These are phyloP conservation scores for Phyllosticta citriasiana DNA, from an alignment of 2,329 filamentous ascomycete genomes.

Conservation along the genomic window DNA sequence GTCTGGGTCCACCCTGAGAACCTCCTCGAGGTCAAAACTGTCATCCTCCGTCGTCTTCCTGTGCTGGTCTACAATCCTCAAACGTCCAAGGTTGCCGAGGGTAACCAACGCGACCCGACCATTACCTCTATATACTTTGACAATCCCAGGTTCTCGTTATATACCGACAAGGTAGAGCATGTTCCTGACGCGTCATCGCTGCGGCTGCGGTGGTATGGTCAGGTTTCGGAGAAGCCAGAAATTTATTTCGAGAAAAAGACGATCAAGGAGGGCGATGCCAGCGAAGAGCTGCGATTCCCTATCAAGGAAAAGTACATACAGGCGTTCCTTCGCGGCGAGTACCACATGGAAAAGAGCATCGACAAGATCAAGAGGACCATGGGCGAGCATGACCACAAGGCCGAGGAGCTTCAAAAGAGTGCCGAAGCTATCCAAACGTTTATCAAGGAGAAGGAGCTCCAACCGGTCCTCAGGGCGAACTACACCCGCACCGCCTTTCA, in stretches of 20 bases:
- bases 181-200: conserved; percentile 69
- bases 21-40: conserved; percentile 91
- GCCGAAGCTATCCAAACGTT: conserved; percentile 72
- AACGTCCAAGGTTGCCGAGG: conserved; percentile 70
- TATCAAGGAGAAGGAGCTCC: conserved; percentile 64
- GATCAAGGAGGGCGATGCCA: conserved; percentile 63
- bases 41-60: conserved; percentile 81
- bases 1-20: conserved; percentile 97
- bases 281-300: conserved; percentile 67
- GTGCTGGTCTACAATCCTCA: conserved; percentile 89
- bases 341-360: conserved; percentile 84
- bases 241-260: conserved; percentile 86
- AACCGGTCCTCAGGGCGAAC: conserved; percentile 82
- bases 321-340: conserved; percentile 74
- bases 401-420: conserved; percentile 59
- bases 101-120: conserved; percentile 67
- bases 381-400: conserved; percentile 54
- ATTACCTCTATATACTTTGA: conserved; percentile 97
- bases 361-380: conserved; percentile 73
- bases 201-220: conserved; percentile 84
- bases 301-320: conserved; percentile 95
- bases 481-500: conserved; percentile 94
- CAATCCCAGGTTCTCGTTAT: conserved; percentile 74
- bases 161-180: conserved; percentile 72
- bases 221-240: conserved; percentile 66